phyloP scores from a whole-genome alignment of 2,329 filamentous ascomycete genomes.

The Ampelomyces quisqualis region DNA sequence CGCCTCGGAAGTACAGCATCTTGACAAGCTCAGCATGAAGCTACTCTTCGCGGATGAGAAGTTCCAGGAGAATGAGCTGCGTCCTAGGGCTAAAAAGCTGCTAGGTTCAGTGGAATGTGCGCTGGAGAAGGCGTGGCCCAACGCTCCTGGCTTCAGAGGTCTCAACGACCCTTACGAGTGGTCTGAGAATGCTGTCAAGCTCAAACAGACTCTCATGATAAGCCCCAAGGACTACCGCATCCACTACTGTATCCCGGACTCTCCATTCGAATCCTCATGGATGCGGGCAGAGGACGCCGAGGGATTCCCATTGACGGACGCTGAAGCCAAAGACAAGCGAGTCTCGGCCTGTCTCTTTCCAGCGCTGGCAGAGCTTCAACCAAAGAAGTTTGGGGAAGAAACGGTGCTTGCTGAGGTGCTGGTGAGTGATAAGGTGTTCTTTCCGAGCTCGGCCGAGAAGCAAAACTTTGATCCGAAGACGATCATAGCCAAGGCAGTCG shows the following conservation, averaged over 20 bases:
- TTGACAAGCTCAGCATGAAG: conserved; percentile 7
- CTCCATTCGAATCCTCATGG: conserved; percentile 6
- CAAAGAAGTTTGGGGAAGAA: no score
- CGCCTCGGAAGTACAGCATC: conserved; percentile 3
- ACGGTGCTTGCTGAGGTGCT: neutral
- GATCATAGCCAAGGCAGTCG: neutral
- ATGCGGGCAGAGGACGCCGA: conserved; percentile 11
- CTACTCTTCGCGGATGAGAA: conserved; percentile 7
- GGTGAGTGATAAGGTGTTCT: conserved; percentile 2
- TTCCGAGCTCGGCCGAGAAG: conserved; percentile 1
- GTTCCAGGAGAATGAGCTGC: conserved; percentile 1
- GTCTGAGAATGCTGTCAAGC: conserved; percentile 1
- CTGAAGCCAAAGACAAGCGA: neutral
- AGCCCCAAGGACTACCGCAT: conserved; percentile 13
- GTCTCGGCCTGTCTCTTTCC: conserved; percentile 5
- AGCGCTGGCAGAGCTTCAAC: neutral
- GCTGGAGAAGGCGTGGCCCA: neutral
- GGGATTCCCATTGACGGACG: neutral
- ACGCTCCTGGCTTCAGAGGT: neutral
- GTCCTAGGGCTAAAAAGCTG: neutral
- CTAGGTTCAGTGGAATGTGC: neutral
- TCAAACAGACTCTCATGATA: conserved; percentile 14
- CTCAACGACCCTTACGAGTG: neutral
- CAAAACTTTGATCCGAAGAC: neutral
- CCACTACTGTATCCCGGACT: conserved; percentile 8